Base-by-base conservation (phyloP, 176 grass and related monocot genomes). In the Hsuehochloa calcarea region DNA sequence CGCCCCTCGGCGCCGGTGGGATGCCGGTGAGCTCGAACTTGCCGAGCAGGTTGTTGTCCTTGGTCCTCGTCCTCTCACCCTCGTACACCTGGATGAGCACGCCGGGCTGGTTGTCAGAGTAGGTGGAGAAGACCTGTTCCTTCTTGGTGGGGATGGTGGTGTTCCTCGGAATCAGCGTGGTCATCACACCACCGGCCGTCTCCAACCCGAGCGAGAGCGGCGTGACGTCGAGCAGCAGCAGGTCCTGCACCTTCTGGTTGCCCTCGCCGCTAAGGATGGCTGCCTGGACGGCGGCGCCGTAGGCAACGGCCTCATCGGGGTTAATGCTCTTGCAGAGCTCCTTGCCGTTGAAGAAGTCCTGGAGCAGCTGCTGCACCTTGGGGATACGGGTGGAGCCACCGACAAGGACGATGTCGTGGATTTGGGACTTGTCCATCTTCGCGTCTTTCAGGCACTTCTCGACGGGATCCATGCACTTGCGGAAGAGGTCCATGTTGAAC, bases 261-360 rank as follows among this genome's bases (percentile, higher is more conserved):
- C 90, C 95, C 67, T 94, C 90, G 52, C 92, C 92, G 45, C 90
- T 92, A 47, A 97, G 77, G 64, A 90, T 92, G 6, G 94, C 90
- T 0, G 94, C 94, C 72, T 94, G 88, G 1, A 97, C 90, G 0
- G 95, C 88, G 50, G 92, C 95, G 7, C 92, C 95, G 47, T 92
- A 94, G 0, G 95, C 92, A 0, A 97, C 95, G 17, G 95, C 95
- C 86, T 97, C 95, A 19, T 97, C 95, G 1, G 95, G 94, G 75
- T 97, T 97, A 86, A 94, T 97, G 86, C 86, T 94, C 86, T 91
- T 94, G 86, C 95, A 97, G 9, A 97, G 88, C 84, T 97, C 86
- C 88, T 94, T 94, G 40, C 92, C 90, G 9, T 94, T 92, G 81
- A 97, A 97, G 51, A 91, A 91, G 38, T 94, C 95, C 71, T 89